Evolutionary conservation across 305 asterid species (phyloP).

Genomic region (Solanum hybrid): DNA sequence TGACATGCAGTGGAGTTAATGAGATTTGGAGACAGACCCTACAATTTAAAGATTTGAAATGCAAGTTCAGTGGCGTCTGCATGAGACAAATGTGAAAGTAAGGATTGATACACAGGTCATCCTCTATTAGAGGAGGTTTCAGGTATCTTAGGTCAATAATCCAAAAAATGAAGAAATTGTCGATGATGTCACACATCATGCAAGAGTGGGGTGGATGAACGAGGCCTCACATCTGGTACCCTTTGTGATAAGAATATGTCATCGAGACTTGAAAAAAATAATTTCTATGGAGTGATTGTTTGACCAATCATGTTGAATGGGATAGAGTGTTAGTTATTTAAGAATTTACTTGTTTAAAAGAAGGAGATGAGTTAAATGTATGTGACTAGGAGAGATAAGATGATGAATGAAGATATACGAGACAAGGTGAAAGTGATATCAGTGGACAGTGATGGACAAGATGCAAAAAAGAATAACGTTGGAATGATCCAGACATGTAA

Average conservation of each 20-base stretch:
- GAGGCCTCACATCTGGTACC: not conserved
- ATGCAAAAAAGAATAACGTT: not conserved
- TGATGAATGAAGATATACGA: not conserved
- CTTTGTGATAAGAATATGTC: not conserved
- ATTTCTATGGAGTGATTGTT: not conserved
- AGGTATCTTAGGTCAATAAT: not conserved
- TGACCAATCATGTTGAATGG: not conserved
- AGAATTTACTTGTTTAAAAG: not conserved
- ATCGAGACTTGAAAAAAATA: not conserved
- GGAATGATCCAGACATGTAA: not conserved
- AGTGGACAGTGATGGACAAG: not conserved
- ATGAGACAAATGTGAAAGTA: not conserved
- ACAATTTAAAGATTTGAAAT: not conserved
- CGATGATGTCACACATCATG: not conserved
- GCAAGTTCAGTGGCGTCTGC: not conserved
- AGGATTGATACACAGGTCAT: not conserved
- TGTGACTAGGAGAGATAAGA: not conserved
- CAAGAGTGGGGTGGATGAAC: not conserved
- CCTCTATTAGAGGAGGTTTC: not conserved
- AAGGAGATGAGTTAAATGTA: not conserved
- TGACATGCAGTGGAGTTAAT: not conserved
- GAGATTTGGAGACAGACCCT: not conserved
- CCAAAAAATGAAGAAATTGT: not conserved
- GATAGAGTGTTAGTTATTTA: not conserved
- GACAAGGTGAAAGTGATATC: not conserved